Conservation (phyloP, 1,139 yeast species). For the Debaryomycetaceae sp. region DNA sequence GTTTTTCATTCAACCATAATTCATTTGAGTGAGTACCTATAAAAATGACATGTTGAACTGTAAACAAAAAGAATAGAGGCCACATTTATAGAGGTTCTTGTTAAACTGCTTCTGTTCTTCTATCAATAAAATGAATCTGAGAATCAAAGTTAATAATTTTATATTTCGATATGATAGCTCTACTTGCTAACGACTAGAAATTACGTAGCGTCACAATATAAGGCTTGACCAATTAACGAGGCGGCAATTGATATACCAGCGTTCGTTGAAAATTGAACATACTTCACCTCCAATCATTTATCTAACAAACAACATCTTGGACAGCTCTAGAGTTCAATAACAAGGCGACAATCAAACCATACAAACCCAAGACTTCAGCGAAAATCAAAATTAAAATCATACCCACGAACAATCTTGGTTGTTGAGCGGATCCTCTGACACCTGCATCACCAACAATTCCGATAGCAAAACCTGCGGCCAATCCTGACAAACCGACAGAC, state of each 20-base stretch:
- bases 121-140: not conserved
- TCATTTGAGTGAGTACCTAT: not conserved
- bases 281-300: not conserved
- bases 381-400: conserved; percentile 92
- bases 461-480: conserved; percentile 97
- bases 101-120: not conserved
- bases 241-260: not conserved
- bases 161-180: not conserved
- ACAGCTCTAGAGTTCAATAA: conserved; percentile 96
- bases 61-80: not conserved
- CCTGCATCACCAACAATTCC: conserved; percentile 99
- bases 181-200: not conserved
- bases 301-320: conserved; percentile 80
- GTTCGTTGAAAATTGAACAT: not conserved
- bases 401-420: conserved; percentile 94
- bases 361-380: conserved; percentile 95
- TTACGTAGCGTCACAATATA: not conserved
- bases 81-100: not conserved
- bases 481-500: conserved; percentile 95
- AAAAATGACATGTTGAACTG: not conserved
- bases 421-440: conserved; percentile 94
- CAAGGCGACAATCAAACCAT: conserved; percentile 96
- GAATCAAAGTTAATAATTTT: not conserved
- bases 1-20: not conserved
- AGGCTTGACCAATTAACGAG: not conserved